Evolutionary conservation across 306 rosid species (phyloP).

Genomic region (Malus sieversii): DNA sequence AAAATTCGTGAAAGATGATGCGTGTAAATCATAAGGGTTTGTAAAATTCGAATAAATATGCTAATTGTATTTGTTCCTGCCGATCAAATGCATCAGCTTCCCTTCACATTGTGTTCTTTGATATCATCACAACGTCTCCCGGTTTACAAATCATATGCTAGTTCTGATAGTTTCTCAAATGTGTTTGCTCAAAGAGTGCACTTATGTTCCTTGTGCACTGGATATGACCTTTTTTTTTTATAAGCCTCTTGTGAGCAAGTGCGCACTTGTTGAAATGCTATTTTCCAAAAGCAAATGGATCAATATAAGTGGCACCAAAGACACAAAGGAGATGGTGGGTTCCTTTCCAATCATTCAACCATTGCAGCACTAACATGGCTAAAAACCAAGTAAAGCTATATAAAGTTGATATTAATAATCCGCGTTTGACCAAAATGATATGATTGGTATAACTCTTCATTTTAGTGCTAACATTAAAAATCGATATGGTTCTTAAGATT

Average conservation of each 20-base stretch:
- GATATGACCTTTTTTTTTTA: too few relatives aligned
- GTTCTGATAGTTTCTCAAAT: neutral
- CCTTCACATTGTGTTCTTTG: neutral
- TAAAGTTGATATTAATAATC: neutral
- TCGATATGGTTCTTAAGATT: too few relatives aligned
- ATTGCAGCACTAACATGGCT: neutral
- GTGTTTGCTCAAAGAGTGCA: neutral
- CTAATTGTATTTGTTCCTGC: neutral
- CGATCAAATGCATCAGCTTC: neutral
- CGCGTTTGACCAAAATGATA: too few relatives aligned
- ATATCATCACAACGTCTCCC: neutral
- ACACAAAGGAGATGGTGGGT: neutral
- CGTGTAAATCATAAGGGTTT: neutral
- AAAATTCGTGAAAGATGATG: neutral
- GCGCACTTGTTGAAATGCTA: too few relatives aligned
- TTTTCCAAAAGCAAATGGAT: too few relatives aligned
- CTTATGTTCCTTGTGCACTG: too few relatives aligned
- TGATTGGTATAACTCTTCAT: too few relatives aligned
- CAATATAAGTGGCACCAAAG: neutral
- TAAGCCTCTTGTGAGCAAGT: too few relatives aligned
- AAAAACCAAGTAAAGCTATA: neutral
- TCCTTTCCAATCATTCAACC: neutral
- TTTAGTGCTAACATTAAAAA: accelerated
- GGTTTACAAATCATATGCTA: neutral
- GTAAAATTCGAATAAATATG: neutral